Base-by-base conservation (phyloP, 306 rosid species). In the Fagus crenata region DNA sequence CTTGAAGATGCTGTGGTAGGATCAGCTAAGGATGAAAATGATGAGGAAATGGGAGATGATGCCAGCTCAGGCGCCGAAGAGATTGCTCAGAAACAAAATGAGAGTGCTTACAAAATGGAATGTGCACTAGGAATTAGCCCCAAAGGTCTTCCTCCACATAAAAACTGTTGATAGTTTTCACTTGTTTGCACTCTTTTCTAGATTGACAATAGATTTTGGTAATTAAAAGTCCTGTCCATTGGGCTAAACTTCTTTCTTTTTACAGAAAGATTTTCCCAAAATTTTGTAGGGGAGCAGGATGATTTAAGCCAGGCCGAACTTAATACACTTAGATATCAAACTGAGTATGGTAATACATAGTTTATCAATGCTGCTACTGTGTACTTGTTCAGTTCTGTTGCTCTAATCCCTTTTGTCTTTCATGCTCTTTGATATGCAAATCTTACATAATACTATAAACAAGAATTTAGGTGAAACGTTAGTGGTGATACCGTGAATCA, bases 21-120 rank as follows among this genome's bases (percentile, higher is more conserved):
- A 81, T 84, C 85, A 75, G 63, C 71, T 5, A 84, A 83, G 73
- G 82, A 81, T 49, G 89, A 81, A 80, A 75, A 78, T 59, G 81
- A 84, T 46, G 87, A 81, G 22, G 88, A 70, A 40, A 75, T 71
- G 83, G 82, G 33, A 72, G 86, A 80, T 55, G 75, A 84, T 60
- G 33, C 73, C 69, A 84, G 79, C 84, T 87, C 85, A 3, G 81
- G 39, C 60, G 81, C 42, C 2, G 85, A 82, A 77, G 88, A 84
- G 18, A 42, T 75, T 83, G 75, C 35, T 51, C 39, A 4, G 53
- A 54, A 69, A 67, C 80, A 74, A 49, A 60, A 68, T 40, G 51
- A 68, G 13, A 78, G 53, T 72, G 53, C 60, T 67, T 53, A 61
- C 72, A 22, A 80, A 72, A 56, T 60, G 53, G 69, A 74, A 39